Conservation (phyloP, 2,329 filamentous ascomycete species). For the Aureobasidium leucospermi region DNA sequence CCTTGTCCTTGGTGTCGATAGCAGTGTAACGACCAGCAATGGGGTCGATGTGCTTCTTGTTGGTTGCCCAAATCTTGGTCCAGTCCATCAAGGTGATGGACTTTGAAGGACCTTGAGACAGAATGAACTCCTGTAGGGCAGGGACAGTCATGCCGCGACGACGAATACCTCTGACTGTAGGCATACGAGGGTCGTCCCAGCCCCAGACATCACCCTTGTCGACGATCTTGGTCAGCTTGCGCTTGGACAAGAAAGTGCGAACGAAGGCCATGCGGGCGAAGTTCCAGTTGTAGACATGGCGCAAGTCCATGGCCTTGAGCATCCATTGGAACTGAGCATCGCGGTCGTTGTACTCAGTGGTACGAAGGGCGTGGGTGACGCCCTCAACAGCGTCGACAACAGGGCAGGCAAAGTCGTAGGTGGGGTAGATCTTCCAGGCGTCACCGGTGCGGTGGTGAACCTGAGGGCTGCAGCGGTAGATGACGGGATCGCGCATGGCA, state of each 20-base stretch:
- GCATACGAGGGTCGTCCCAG: slow-evolving; percentile 84
- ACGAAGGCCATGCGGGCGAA: slow-evolving; percentile 77
- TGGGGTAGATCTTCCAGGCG: slow-evolving; percentile 75
- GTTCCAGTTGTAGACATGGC: slow-evolving; percentile 74
- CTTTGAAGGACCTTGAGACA: slow-evolving; percentile 72
- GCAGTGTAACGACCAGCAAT: slow-evolving; percentile 38
- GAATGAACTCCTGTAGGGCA: slow-evolving; percentile 70
- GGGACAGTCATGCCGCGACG: slow-evolving; percentile 68
- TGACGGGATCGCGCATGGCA: slow-evolving; percentile 90
- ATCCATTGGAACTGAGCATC: slow-evolving; percentile 82
- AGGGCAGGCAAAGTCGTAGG: slow-evolving; percentile 75
- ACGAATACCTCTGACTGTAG: slow-evolving; percentile 76
- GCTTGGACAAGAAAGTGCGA: slow-evolving; percentile 70
- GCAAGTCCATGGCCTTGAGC: slow-evolving; percentile 62
- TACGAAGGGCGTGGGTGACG: slow-evolving; percentile 70
- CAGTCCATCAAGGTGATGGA: slow-evolving; percentile 77
- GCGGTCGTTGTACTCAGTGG: slow-evolving; percentile 76
- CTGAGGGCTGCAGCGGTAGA: slow-evolving; percentile 78
- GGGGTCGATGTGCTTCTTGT: slow-evolving; percentile 42
- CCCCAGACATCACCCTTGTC: slow-evolving; percentile 66
- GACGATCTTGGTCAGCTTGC: slow-evolving; percentile 73
- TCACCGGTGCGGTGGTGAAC: slow-evolving; percentile 67
- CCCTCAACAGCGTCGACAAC: slow-evolving; percentile 71
- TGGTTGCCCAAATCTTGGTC: slow-evolving; percentile 50
- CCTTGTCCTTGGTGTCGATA: slow-evolving; percentile 60